Evolutionary conservation across 129 eudicot genomes (phyloP), one percentile per base, ranked within the genome.

Genomic region (Chrysanthemum lavandulifolium): DNA sequence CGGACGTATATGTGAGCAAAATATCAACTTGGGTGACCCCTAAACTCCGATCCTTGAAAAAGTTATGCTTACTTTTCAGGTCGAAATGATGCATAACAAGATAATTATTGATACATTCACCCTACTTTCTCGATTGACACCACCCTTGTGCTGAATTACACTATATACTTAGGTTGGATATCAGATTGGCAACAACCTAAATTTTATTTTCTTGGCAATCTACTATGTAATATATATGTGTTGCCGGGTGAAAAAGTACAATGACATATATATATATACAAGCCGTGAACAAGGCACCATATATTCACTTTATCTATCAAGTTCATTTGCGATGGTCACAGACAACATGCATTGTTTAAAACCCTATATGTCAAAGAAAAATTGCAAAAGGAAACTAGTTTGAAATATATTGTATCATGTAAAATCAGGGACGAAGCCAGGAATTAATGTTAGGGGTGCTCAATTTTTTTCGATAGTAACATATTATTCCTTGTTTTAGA

Each of bases 41-140:
- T 23, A 23, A 23, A 23, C 25, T 54, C 63, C 54, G 19, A 43
- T 52, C 79, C 10, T 49, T 59, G 10, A 65, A 65, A 74, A 74
- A 54, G 71, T 18, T 71, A 3, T 16, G 36, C 18, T 54, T 71
- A 50, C 59, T 55, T 53, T 52, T 61, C 36, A 56, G 47, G 68
- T 21, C 65, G 40, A 65, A 67, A 68, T 10, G 10, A 65, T 13
- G 25, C 49, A 19, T 48, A 12, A 70, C 40, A 19, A 7, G 2
- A 55, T 36, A 14, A 11, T 15, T 36, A 5, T 3, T 71, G 14
- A 18, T 56, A 11, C 29, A 33, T 33, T 33, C 14, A 45, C 62
- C 13, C 27, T 27, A 36, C 29, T 58, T 58, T 43, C 43, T 76
- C 47, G 18, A 27, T 60, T 50, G 15, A 8, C 10, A 36, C 1